Evolutionary conservation across 169 alveolate genomes (phyloP), one percentile per base, ranked within the genome.

Genomic region (Perkinsus marinus): DNA sequence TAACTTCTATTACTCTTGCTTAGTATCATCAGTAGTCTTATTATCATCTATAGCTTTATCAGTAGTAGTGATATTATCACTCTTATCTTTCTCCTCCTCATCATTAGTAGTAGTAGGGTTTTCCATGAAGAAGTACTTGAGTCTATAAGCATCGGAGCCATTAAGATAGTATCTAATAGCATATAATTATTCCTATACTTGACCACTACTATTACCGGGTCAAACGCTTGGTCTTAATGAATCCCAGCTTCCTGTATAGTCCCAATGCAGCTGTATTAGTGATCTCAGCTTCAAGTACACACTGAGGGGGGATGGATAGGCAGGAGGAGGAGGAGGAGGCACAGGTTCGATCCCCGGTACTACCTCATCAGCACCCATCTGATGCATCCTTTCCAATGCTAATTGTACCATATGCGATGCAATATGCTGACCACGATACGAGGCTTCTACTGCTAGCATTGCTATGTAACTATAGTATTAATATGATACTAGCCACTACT

Each of bases 71-170:
- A 13, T 5, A 57, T 2, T 30, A 57, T 57, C 79, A 57, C 22
- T 57, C 79, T 57, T 57, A 57, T 57, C 34, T 19, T 57, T 2
- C 26, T 3, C 10, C 10, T 41, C 46, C 46, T 41, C 46, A 41
- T 41, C 46, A 41, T 41, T 41, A 41, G 46, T 41, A 41, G 46
- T 10, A 41, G 46, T 10, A 41, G 46, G 46, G 46, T 57, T 57
- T 16, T 57, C 34, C 79, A 57, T 57, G 34, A 89, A 89, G 68
- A 13, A 39, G 37, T 89, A 89, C 90, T 96, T 96, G 13, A 96
- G 94, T 90, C 96, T 94, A 93, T 92, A 96, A 7, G 97, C 98
- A 93, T 95, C 97, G 94, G 96, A 95, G 16, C 98, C 97, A 95
- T 96, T 95, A 79, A 96, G 92, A 93, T 96, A 96, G 93, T 57